Percentiles rank a stretch among this genome's conserved stretches.
Evolutionary conservation across 2,329 filamentous ascomycete species (phyloP).

Genomic region (Macrophomina tecta): DNA sequence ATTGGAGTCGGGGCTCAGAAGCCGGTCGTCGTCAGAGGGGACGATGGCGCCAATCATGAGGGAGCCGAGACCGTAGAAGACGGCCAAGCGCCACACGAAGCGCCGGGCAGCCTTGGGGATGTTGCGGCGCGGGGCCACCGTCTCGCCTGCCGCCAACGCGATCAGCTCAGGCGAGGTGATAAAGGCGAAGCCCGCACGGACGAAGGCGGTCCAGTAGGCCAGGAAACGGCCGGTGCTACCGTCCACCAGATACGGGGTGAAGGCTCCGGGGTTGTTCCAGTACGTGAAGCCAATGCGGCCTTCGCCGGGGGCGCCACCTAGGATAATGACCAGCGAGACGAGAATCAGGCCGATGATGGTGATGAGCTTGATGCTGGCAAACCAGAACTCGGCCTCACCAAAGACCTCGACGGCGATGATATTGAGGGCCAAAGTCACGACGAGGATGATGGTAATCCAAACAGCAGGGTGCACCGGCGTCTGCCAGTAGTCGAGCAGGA

Average conservation of each 20-base stretch:
- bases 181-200: conserved; percentile 56
- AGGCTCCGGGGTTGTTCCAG: conserved; percentile 60
- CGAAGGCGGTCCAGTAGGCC: conserved; percentile 64
- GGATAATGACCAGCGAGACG: conserved; percentile 35
- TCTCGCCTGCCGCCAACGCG: conserved; percentile 69
- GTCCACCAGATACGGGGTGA: conserved; percentile 66
- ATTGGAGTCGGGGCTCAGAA: conserved; percentile 49
- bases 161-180: conserved; percentile 64
- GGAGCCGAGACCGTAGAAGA: conserved; percentile 53
- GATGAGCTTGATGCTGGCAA: conserved; percentile 51
- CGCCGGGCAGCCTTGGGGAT: conserved; percentile 78
- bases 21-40: conserved; percentile 53
- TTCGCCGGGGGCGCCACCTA: conserved; percentile 58
- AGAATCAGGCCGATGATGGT: conserved; percentile 55
- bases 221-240: conserved; percentile 57
- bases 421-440: conserved; percentile 20
- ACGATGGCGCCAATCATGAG: conserved; percentile 64
- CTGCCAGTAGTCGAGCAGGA: conserved; percentile 52
- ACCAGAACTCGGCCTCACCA: conserved; percentile 55
- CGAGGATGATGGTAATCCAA: conserved; percentile 15
- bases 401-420: conserved; percentile 23
- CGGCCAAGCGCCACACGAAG: conserved; percentile 77
- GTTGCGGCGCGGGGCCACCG: conserved; percentile 60
- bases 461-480: conserved; percentile 14
- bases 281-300: conserved; percentile 68